These are phyloP conservation scores for Mycena venus DNA, from an alignment of 768 basidiomycete species.

Conservation along the genomic window DNA sequence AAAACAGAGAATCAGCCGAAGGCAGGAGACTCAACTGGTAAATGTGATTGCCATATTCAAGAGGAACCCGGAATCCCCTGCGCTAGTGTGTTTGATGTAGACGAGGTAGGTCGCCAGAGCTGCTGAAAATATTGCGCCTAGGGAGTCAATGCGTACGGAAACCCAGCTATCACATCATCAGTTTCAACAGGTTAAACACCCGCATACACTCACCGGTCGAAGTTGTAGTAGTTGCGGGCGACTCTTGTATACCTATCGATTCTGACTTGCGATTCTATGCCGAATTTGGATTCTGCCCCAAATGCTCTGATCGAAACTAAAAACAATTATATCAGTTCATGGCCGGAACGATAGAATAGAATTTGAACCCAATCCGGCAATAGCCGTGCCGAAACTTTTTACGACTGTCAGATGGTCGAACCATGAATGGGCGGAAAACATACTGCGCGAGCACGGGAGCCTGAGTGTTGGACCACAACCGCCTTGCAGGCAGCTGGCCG, in stretches of 20 bases:
- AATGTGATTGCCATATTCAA: conserved; percentile 54
- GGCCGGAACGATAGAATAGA: not conserved
- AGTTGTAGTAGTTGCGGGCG: conserved; percentile 21
- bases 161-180: conserved; percentile 53
- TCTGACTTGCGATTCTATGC: conserved; percentile 47
- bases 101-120: conserved; percentile 54
- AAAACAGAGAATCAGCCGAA: not conserved
- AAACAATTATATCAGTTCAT: not conserved
- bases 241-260: conserved; percentile 55
- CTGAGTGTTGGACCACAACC: conserved; percentile 37
- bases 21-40: not conserved
- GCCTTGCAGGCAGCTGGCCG: conserved; percentile 41
- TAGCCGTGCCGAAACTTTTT: conserved; percentile 56
- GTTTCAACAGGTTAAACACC: conserved; percentile 37
- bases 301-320: conserved; percentile 61
- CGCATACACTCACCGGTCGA: conserved; percentile 4
- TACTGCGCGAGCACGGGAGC: conserved; percentile 48
- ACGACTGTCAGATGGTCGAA: conserved; percentile 19
- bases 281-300: conserved; percentile 56
- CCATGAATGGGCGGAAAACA: conserved; percentile 35
- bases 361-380: conserved; percentile 51
- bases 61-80: conserved; percentile 49
- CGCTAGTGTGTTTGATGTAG: conserved; percentile 46
- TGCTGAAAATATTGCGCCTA: conserved; percentile 59
- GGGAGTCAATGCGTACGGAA: conserved; percentile 51